Conservation (phyloP, 495 filamentous ascomycete genomes). For the Staphylotrichum longicolle region DNA sequence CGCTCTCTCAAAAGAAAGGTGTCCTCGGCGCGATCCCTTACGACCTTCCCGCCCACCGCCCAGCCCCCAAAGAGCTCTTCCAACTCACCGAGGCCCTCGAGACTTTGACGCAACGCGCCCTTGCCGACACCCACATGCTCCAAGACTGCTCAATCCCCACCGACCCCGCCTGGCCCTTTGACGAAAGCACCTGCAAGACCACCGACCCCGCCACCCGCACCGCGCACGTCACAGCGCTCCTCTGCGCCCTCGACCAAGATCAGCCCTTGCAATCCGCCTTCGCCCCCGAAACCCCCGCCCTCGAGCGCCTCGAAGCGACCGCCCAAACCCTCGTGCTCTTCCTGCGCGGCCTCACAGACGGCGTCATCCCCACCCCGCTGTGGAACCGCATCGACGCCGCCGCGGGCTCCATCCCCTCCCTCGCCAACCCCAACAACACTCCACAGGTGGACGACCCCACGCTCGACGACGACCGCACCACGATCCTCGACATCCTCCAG, state of each 20-base stretch:
- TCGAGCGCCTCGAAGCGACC: slow-evolving; percentile 68
- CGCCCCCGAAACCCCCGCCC: slow-evolving; percentile 53
- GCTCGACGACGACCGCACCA: slow-evolving; percentile 63
- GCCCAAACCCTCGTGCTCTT: slow-evolving; percentile 67
- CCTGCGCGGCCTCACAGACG: slow-evolving; percentile 68
- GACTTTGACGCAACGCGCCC: slow-evolving; percentile 64
- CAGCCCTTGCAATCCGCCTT: slow-evolving; percentile 56
- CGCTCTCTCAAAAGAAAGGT: slow-evolving; percentile 27
- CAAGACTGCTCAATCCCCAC: slow-evolving; percentile 59
- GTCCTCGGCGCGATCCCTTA: slow-evolving; percentile 41
- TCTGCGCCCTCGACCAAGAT: slow-evolving; percentile 71
- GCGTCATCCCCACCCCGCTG: slow-evolving; percentile 63
- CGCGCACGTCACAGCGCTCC: slow-evolving; percentile 41
- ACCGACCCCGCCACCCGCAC: slow-evolving; percentile 30
- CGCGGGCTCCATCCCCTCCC: slow-evolving; percentile 12
- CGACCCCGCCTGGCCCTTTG: slow-evolving; percentile 73
- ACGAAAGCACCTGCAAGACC: slow-evolving; percentile 39
- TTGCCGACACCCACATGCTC: slow-evolving; percentile 84
- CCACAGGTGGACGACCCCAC: slow-evolving; percentile 26
- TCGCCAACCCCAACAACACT: slow-evolving; percentile 11
- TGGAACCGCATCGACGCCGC: slow-evolving; percentile 70
- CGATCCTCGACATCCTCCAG: slow-evolving; percentile 70
- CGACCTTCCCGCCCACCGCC: slow-evolving; percentile 45
- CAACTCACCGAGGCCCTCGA: slow-evolving; percentile 82
- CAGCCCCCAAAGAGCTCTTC: slow-evolving; percentile 78